A percentile compares a stretch with the other conserved stretches of the same genome.
phyloP scores from a whole-genome alignment of 2,329 filamentous ascomycete genomes.

The Nannizzia gypsea region DNA sequence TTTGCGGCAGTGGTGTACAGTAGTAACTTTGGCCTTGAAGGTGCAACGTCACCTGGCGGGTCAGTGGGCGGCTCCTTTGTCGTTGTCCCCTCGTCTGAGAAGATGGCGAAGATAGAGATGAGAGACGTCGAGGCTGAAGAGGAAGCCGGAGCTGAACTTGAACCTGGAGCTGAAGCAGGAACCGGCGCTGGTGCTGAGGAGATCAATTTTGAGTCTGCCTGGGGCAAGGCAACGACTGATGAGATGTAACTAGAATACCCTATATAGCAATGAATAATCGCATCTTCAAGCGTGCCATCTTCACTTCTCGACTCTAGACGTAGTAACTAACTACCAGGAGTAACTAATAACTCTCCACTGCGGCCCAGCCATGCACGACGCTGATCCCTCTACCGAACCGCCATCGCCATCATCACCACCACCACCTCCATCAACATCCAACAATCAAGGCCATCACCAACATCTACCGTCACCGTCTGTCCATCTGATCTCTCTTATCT shows the following conservation, averaged over 20 bases:
- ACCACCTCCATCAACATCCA: too few relatives aligned
- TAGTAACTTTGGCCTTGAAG: slow-evolving; percentile 27
- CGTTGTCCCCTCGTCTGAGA: background rate
- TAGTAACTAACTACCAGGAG: too few relatives aligned
- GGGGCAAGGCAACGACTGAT: slow-evolving; percentile 12
- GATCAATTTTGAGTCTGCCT: slow-evolving; percentile 12
- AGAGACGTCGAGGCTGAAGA: background rate
- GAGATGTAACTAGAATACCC: background rate
- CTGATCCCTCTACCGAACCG: too few relatives aligned
- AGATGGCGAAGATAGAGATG: background rate
- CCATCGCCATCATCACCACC: too few relatives aligned
- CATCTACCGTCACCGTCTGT: background rate
- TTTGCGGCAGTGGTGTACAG: slow-evolving; percentile 41
- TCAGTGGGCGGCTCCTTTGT: background rate
- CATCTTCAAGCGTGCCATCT: background rate
- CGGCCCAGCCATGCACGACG: too few relatives aligned
- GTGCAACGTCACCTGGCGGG: background rate
- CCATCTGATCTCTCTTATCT: background rate
- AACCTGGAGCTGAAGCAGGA: background rate
- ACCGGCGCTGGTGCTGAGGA: background rate
- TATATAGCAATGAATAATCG: background rate
- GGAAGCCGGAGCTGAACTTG: background rate
- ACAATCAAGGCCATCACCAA: too few relatives aligned
- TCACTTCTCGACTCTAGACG: background rate
- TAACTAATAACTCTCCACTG: too few relatives aligned